A percentile compares a stretch with the other conserved stretches of the same genome.
These are phyloP conservation scores for Monosporascus sp. DNA, from an alignment of 2,329 filamentous ascomycete species.

Conservation along the genomic window DNA sequence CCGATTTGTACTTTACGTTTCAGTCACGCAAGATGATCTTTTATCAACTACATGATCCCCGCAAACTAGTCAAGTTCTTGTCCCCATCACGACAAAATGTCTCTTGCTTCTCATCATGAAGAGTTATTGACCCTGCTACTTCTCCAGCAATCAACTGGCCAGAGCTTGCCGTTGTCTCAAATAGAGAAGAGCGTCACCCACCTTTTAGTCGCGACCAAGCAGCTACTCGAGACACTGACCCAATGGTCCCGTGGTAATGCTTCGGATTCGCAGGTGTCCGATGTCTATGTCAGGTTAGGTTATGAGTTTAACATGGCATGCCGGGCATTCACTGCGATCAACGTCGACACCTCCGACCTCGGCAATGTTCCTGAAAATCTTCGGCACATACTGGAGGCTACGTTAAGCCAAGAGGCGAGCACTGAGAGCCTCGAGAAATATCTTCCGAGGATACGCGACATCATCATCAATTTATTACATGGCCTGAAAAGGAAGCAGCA, in stretches of 20 bases:
- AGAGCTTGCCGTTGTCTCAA: conserved; percentile 76
- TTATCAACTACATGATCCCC: too few species aligned
- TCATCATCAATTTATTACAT: conserved; percentile 95
- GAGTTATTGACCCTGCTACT: conserved; percentile 13
- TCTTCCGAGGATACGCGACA: conserved; percentile 89
- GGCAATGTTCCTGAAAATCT: conserved; percentile 92
- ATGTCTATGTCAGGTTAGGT: conserved; percentile 93
- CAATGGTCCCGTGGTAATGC: conserved; percentile 94
- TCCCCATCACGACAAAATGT: neutral
- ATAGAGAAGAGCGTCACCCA: conserved; percentile 99
- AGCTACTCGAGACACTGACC: conserved; percentile 92
- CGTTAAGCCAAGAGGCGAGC: conserved; percentile 92
- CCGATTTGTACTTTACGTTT: too few species aligned
- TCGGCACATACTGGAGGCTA: conserved; percentile 88
- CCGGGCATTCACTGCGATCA: conserved; percentile 92
- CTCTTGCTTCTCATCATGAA: neutral
- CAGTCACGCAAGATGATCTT: too few species aligned
- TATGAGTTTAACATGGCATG: conserved; percentile 99
- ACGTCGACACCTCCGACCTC: conserved; percentile 89
- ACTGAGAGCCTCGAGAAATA: conserved; percentile 91
- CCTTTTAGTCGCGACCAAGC: conserved; percentile 93
- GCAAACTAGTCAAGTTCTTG: neutral
- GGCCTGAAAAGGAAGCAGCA: conserved; percentile 97
- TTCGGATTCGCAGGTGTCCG: conserved; percentile 90
- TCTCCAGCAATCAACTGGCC: conserved; percentile 47